phyloP scores from a whole-genome alignment of 257 asterid species.

The Nicotiana undulata region DNA sequence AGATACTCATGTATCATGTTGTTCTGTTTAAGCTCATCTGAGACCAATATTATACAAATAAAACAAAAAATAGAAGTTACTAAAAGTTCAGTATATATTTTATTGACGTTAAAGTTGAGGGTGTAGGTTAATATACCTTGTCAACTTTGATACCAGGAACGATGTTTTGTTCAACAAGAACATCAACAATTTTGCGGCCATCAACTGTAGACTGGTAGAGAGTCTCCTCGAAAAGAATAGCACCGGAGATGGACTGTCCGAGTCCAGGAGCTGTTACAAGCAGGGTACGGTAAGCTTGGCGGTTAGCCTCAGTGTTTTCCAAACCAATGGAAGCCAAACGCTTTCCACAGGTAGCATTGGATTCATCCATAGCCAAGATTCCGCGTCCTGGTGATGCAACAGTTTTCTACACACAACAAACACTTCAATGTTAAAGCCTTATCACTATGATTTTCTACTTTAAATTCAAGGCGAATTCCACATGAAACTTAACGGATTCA shows the following conservation, averaged over 20 bases:
- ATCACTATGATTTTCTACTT: background rate
- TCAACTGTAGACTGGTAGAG: conserved; percentile 78
- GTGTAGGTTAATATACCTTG: conserved; percentile 37
- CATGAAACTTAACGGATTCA: background rate
- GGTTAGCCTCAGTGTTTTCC: conserved; percentile 94
- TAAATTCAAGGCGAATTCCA: background rate
- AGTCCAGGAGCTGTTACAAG: conserved; percentile 70
- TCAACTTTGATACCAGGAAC: conserved; percentile 93
- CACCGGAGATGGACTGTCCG: conserved; percentile 83
- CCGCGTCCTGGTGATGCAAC: conserved; percentile 86
- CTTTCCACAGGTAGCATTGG: conserved; percentile 91
- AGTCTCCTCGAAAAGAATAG: conserved; percentile 87
- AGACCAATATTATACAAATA: background rate
- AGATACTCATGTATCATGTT: background rate
- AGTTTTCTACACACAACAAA: conserved; percentile 48
- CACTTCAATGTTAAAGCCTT: background rate
- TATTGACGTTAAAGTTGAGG: background rate
- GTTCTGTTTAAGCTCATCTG: background rate
- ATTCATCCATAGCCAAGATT: conserved; percentile 89
- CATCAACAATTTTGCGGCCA: conserved; percentile 83
- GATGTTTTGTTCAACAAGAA: conserved; percentile 65
- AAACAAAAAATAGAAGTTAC: background rate
- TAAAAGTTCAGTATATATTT: background rate
- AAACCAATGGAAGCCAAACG: conserved; percentile 82
- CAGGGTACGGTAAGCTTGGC: conserved; percentile 86